These are phyloP conservation scores for Cyberlindnera amylophila DNA, from an alignment of 805 yeast species.

Conservation along the genomic window DNA sequence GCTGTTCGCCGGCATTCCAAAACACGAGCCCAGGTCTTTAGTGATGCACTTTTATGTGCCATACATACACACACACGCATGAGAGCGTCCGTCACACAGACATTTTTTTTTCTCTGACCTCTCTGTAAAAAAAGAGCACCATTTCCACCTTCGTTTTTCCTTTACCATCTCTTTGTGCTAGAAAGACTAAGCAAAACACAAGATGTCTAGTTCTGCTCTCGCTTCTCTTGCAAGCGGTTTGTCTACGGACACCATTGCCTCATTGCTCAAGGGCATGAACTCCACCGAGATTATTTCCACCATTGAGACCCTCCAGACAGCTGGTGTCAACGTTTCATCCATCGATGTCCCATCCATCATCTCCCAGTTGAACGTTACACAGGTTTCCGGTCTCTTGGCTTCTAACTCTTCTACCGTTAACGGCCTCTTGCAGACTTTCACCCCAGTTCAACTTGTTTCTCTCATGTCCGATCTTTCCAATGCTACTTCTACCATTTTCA, in stretches of 20 bases:
- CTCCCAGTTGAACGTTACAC: constrained; percentile 22
- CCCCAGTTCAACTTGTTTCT: constrained; percentile 19
- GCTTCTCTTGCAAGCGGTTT: constrained; percentile 11
- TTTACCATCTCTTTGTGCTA: too few species aligned
- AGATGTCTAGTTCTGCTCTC: neutral
- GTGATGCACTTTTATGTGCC: too few species aligned
- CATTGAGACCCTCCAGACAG: constrained; percentile 10
- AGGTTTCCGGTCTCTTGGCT: constrained; percentile 23
- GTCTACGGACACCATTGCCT: constrained; percentile 20
- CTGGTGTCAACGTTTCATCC: constrained; percentile 57
- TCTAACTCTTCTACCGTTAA: constrained; percentile 22
- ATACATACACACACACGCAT: too few species aligned
- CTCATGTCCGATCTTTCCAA: constrained; percentile 21
- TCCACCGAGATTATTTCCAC: constrained; percentile 23
- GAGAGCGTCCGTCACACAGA: too few species aligned
- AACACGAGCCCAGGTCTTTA: too few species aligned
- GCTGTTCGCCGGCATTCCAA: too few species aligned
- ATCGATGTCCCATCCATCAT: constrained; percentile 61
- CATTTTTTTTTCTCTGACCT: too few species aligned
- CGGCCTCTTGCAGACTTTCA: constrained; percentile 19
- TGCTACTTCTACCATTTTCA: constrained; percentile 22
- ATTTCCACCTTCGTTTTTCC: too few species aligned
- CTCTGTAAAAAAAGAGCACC: too few species aligned
- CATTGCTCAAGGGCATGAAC: constrained; percentile 23
- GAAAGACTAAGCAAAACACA: too few species aligned